Evolutionary conservation across 1,284 basidiomycete genomes (phyloP).

Genomic region (Sanghuangporus sanghuang): DNA sequence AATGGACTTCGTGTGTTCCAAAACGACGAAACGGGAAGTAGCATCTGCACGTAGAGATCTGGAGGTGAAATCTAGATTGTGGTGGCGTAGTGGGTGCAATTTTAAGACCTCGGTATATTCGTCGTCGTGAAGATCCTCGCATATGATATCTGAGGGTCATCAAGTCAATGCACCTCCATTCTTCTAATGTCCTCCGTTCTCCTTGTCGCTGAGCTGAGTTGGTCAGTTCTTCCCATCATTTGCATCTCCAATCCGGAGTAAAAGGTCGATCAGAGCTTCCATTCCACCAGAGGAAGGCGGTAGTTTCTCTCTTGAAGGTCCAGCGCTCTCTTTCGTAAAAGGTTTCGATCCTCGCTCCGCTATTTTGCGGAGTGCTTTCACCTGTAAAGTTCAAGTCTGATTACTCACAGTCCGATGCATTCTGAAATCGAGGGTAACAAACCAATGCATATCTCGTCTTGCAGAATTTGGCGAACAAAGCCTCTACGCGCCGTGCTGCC

Average conservation of each 20-base stretch:
- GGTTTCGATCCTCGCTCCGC: conserved; percentile 28
- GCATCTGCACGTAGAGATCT: too few species aligned
- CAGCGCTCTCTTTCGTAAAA: conserved; percentile 24
- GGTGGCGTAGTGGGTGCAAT: too few species aligned
- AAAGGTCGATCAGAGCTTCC: conserved; percentile 25
- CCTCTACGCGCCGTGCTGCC: conserved; percentile 49
- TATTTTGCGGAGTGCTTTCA: conserved; percentile 29
- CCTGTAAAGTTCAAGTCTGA: conserved; percentile 18
- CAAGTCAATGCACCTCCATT: too few species aligned
- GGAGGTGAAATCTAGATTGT: too few species aligned
- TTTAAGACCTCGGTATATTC: too few species aligned
- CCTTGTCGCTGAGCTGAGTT: not conserved
- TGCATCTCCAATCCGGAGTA: conserved; percentile 19
- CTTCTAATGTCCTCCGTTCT: too few species aligned
- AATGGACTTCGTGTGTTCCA: too few species aligned
- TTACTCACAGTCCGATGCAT: not conserved
- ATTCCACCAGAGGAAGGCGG: conserved; percentile 25
- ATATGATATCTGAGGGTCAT: too few species aligned
- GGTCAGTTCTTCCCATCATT: not conserved
- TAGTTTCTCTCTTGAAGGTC: conserved; percentile 19
- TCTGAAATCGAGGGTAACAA: conserved; percentile 25
- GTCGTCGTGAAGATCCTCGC: too few species aligned
- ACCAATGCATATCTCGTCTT: conserved; percentile 56
- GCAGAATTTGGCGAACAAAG: conserved; percentile 50
- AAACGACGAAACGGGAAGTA: too few species aligned